These are phyloP conservation scores for Pichia thaimueangensis DNA, from an alignment of 805 yeast species.

Conservation along the genomic window DNA sequence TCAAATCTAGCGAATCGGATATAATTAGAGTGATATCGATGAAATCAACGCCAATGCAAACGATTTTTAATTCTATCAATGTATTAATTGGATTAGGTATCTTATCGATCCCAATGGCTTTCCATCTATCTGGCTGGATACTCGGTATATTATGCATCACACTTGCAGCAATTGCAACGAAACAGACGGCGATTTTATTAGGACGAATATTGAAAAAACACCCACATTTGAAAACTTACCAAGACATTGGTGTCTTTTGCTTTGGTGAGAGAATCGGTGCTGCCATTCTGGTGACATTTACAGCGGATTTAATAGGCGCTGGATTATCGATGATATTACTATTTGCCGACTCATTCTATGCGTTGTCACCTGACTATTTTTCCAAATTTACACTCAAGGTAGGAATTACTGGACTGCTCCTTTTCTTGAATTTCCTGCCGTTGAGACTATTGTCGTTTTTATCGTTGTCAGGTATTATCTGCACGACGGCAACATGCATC, in stretches of 20 bases:
- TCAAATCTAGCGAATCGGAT: constrained; percentile 1
- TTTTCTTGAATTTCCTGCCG: constrained; percentile 58
- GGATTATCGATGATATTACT: constrained; percentile 50
- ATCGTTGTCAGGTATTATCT: constrained; percentile 62
- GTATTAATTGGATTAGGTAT: constrained; percentile 73
- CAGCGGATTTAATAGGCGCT: constrained; percentile 57
- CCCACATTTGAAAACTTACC: constrained; percentile 43
- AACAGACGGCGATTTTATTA: constrained; percentile 47
- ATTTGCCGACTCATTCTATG: constrained; percentile 54
- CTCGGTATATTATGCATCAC: constrained; percentile 39
- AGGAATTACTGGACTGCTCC: constrained; percentile 32
- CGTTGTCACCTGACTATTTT: constrained; percentile 38
- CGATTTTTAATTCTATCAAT: constrained; percentile 71
- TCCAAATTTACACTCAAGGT: constrained; percentile 35
- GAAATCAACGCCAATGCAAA: constrained; percentile 63
- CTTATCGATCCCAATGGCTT: constrained; percentile 64
- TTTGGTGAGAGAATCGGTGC: constrained; percentile 42
- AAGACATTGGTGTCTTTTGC: constrained; percentile 48
- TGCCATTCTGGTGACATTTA: constrained; percentile 43
- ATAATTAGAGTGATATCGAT: constrained; percentile 21
- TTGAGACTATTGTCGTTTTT: constrained; percentile 64
- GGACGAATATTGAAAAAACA: constrained; percentile 41
- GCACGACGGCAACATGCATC: constrained; percentile 59
- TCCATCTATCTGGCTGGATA: constrained; percentile 63
- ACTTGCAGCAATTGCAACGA: constrained; percentile 43